phyloP scores from a whole-genome alignment of 495 filamentous ascomycete genomes.

The Xylaria intraflava region DNA sequence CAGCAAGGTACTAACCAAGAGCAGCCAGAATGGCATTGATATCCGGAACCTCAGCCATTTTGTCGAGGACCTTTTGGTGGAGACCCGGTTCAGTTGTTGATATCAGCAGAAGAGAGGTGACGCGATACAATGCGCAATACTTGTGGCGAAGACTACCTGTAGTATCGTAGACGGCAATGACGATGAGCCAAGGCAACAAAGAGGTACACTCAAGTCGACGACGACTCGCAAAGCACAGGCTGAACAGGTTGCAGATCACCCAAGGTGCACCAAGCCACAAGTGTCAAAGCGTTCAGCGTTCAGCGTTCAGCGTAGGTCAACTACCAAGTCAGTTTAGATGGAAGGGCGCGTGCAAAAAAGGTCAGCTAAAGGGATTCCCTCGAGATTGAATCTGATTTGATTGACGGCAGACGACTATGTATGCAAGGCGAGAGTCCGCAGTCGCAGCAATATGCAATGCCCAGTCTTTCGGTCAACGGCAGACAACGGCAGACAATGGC shows the following conservation, averaged over 20 bases:
- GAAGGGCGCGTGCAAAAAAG: slow-evolving; percentile 1
- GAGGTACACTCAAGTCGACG: background rate
- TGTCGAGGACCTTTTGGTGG: background rate
- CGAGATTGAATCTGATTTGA: slow-evolving; percentile 1
- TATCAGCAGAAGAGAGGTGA: background rate
- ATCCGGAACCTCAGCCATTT: slow-evolving; percentile 43
- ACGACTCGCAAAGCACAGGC: slow-evolving; percentile 3
- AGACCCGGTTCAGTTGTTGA: background rate
- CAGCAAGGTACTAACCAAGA: slow-evolving; percentile 34
- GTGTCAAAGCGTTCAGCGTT: too few species aligned
- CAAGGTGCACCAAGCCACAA: slow-evolving; percentile 8
- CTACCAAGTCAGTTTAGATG: slow-evolving; percentile 10
- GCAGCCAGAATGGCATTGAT: slow-evolving; percentile 50
- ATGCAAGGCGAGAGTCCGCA: slow-evolving; percentile 1
- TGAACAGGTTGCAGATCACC: slow-evolving; percentile 6
- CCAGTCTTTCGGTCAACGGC: background rate
- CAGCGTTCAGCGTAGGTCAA: slow-evolving; percentile 9
- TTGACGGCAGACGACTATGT: slow-evolving; percentile 6
- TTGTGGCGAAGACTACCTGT: slow-evolving; percentile 4
- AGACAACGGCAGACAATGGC: too few species aligned
- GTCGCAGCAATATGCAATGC: slow-evolving; percentile 9
- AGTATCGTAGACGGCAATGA: background rate
- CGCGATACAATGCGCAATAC: slow-evolving; percentile 10
- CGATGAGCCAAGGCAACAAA: background rate
- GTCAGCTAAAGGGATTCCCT: background rate